Evolutionary conservation across 805 yeast species (phyloP), one percentile per base, ranked within the genome.

Genomic region (Kodamaea lidongshanica): DNA sequence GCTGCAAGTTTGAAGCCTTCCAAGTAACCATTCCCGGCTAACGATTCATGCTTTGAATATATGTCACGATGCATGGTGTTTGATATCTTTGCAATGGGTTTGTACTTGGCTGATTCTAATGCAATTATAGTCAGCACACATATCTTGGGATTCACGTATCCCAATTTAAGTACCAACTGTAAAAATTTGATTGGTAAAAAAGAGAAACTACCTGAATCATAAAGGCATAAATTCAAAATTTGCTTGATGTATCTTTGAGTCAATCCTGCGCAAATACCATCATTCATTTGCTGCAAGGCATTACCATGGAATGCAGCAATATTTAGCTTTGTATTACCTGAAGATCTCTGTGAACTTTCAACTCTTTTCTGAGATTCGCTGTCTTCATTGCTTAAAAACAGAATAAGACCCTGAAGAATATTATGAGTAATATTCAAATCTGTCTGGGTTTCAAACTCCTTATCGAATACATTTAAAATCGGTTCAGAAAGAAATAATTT

Each of bases 41-140:
- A 62, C 2, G 85, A 71, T 47, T 82, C 89, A 45, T 82, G 76
- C 37, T 77, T 79, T 12, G 71, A 78, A 41, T 70, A 74, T 3
- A 85, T 44, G 6, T 67, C 72, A 12, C 48, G 46, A 41, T 81
- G 82, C 33, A 82, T 54, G 1, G 61, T 65, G 1, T 60, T 34
- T 0, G 87, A 85, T 7, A 67, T 53, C 3, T 48, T 49, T 18
- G 68, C 59, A 11, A 81, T 62, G 7, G 52, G 46, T 3, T 46
- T 48, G 11, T 59, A 53, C 1, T 60, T 53, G 0, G 85, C 74
- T 0, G 82, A 63, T 34, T 77, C 77, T 19, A 86, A 56, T 0
- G 89, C 89, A 33, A 84, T 67, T 1, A 83, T 63, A 0, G 87
- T 78, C 0, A 87, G 72, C 5, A 79, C 70, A 44, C 85, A 73